These are phyloP conservation scores for Cryphonectria naterciae DNA, from an alignment of 2,329 filamentous ascomycete species.

Conservation along the genomic window DNA sequence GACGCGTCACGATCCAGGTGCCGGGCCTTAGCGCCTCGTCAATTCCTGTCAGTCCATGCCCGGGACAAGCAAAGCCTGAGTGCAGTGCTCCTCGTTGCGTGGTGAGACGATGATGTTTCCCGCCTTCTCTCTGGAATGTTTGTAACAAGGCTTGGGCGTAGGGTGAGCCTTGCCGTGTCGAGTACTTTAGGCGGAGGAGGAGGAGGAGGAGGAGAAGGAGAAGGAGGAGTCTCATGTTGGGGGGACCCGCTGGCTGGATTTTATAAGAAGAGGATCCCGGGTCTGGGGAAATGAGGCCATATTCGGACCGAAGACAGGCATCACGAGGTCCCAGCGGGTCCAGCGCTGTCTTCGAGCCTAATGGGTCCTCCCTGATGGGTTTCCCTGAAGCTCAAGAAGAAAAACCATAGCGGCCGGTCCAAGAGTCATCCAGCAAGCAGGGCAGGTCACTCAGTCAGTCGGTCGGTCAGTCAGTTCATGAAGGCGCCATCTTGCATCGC, in stretches of 20 bases:
- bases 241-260: not conserved
- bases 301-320: conserved; percentile 13
- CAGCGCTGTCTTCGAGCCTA: not conserved
- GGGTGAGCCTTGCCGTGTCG: conserved; percentile 7
- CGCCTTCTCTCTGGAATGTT: not conserved
- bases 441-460: not conserved
- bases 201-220: not conserved
- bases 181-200: no score
- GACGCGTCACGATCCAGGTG: not conserved
- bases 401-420: not conserved
- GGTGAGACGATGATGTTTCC: not conserved
- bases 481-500: not conserved
- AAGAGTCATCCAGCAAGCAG: not conserved
- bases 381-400: not conserved
- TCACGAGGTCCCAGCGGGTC: conserved; percentile 8
- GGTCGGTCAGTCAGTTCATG: not conserved
- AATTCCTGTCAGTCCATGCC: not conserved
- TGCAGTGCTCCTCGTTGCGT: not conserved
- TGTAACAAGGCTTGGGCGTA: not conserved
- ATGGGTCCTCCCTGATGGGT: not conserved
- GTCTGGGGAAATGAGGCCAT: conserved; percentile 14
- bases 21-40: not conserved
- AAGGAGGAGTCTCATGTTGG: not conserved
- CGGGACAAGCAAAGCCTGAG: not conserved
- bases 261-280: conserved; percentile 1